Conservation (phyloP, 257 asterid genomes). For the Coffea eugenioides region DNA sequence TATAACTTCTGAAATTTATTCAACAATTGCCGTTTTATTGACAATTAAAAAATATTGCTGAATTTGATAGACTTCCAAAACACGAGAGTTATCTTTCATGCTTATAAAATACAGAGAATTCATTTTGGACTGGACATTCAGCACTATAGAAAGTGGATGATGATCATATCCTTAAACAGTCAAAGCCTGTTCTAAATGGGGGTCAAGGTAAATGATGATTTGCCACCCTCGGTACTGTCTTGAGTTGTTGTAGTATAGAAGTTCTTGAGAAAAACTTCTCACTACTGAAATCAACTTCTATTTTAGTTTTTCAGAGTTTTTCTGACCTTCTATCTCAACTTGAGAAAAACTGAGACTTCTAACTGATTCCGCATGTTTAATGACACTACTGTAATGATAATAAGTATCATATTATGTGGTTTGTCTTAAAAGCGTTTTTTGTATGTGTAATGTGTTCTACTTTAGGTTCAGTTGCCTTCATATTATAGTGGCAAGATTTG, state of each 20-base stretch:
- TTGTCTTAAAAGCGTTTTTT: background rate
- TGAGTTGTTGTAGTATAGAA: background rate
- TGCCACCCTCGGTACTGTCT: background rate
- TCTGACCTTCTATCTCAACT: background rate
- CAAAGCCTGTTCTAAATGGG: background rate
- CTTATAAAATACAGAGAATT: background rate
- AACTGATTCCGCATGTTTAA: background rate
- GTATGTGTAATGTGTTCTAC: background rate
- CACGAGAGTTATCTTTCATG: too few relatives aligned
- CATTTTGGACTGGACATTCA: background rate
- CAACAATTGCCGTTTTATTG: too few relatives aligned
- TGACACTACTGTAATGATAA: too few relatives aligned
- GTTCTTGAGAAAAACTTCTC: too few relatives aligned
- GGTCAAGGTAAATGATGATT: background rate
- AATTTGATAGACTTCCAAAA: background rate
- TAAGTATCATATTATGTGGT: background rate
- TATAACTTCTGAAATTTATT: too few relatives aligned
- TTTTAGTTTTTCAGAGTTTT: too few relatives aligned
- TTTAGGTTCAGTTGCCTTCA: slow-evolving; percentile 12
- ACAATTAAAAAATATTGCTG: too few relatives aligned
- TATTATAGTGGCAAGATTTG: slow-evolving; percentile 1
- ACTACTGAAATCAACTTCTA: too few relatives aligned
- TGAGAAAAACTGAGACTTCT: background rate
- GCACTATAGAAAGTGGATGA: background rate
- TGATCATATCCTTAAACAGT: too few relatives aligned